Base-by-base conservation (phyloP, 805 yeast species). In the Ogataea corticis region DNA sequence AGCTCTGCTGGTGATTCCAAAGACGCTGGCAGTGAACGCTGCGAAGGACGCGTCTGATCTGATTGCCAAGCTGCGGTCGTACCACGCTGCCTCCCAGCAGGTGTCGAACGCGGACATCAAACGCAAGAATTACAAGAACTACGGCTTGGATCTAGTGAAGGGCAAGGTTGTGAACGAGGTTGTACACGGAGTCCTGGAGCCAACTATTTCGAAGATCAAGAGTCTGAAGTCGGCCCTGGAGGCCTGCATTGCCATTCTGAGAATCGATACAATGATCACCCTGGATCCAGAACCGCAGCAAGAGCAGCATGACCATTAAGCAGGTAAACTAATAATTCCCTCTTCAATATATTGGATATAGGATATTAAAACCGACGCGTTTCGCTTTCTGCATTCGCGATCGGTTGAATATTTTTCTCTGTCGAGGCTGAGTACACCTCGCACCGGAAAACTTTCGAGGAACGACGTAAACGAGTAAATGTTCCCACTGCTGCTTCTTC, bases 231-330 rank as follows among this genome's bases (percentile, higher is more conserved):
- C 95, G 49, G 98, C 99, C 5, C 79, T 94, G 56, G 99, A 94
- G 73, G 99, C 99, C 2, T 94, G 99, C 71, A 83, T 95, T 67
- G 96, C 98, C 29, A 94, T 94, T 53, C 76, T 95, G 59, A 84
- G 99, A 76, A 94, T 94, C 61, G 99, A 94, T 68, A 94, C 99
- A 41, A 91, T 92, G 96, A 92, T 94, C 61, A 87, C 89, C 39
- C 96, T 94, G 51, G 95, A 92, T 59, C 99, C 99, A 11, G 99
- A 94, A 63, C 90, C 87, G 40, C 88, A 85, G 52, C 82, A 80
- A 71, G 96, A 91, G 71, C 96, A 88, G 58, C 97, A 92, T 65
- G 96, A 71, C 44, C 96, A 90, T 69, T 82, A 42, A 48, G 10
- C 25, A 21, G 25, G 9, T 21, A 5, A 9, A 21, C 25, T 21